These are phyloP conservation scores for Talaromyces piceae DNA, from an alignment of 2,329 filamentous ascomycete species.

Conservation along the genomic window DNA sequence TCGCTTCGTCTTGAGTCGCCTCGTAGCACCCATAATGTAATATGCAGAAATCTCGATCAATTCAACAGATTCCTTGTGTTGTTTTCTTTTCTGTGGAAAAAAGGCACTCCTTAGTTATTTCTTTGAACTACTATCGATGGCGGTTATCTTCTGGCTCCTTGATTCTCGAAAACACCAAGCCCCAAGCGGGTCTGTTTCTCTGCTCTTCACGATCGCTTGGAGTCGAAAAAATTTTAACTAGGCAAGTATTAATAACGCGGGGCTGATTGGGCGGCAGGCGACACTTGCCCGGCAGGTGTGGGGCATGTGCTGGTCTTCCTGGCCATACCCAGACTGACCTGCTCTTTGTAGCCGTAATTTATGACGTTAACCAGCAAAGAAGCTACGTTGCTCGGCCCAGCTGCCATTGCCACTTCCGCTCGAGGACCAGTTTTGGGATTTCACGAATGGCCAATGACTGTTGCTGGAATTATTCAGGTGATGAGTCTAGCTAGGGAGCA, in stretches of 20 bases:
- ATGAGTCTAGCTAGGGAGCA: too few species aligned
- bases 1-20: slow-evolving; percentile 66
- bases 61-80: too few species aligned
- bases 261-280: slow-evolving; percentile 14
- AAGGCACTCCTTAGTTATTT: too few species aligned
- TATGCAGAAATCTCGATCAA: neutral
- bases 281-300: neutral
- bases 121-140: too few species aligned
- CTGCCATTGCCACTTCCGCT: too few species aligned
- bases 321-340: neutral
- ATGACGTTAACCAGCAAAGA: slow-evolving; percentile 23
- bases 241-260: slow-evolving; percentile 8
- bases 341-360: slow-evolving; percentile 18
- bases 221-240: neutral
- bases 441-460: too few species aligned
- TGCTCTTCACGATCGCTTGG: neutral
- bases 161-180: too few species aligned
- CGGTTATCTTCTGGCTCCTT: too few species aligned
- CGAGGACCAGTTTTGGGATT: too few species aligned
- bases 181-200: neutral
- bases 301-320: neutral
- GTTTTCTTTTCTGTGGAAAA: too few species aligned
- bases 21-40: slow-evolving; percentile 57
- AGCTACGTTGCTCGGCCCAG: too few species aligned
- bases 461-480: too few species aligned